phyloP scores from a whole-genome alignment of 1,284 basidiomycete genomes.

The Microbotryum lychnidis-dioicae region DNA sequence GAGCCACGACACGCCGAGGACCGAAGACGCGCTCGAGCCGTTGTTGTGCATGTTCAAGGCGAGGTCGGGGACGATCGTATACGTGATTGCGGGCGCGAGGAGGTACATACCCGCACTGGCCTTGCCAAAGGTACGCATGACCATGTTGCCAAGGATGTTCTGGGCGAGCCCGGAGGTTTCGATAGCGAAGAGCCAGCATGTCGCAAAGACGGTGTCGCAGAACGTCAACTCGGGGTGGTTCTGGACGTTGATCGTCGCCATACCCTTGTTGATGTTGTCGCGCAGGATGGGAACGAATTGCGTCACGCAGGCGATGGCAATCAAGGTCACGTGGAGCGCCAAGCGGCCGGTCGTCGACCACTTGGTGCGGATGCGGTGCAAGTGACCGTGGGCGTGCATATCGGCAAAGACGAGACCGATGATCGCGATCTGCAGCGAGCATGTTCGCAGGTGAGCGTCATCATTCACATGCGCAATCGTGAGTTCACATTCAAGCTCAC shows the following conservation, averaged over 20 bases:
- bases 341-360: conserved; percentile 33
- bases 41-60: conserved; percentile 34
- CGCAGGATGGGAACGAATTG: conserved; percentile 37
- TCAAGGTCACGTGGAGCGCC: conserved; percentile 32
- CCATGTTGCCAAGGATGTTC: conserved; percentile 35
- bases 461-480: not conserved
- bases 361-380: conserved; percentile 34
- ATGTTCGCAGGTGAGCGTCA: not conserved
- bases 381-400: conserved; percentile 38
- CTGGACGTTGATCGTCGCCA: conserved; percentile 35
- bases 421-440: conserved; percentile 23
- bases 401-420: conserved; percentile 36
- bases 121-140: conserved; percentile 37
- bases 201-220: conserved; percentile 36
- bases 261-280: conserved; percentile 36
- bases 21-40: conserved; percentile 30
- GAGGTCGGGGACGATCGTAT: conserved; percentile 36
- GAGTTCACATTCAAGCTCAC: conserved; percentile 6
- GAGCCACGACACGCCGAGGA: conserved; percentile 36
- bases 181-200: conserved; percentile 35
- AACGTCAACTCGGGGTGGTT: conserved; percentile 36
- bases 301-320: conserved; percentile 33
- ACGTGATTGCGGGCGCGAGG: conserved; percentile 36
- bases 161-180: conserved; percentile 37
- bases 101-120: conserved; percentile 36